Conservation (phyloP, 2,329 filamentous ascomycete species). For the Colletotrichum spaethianum region DNA sequence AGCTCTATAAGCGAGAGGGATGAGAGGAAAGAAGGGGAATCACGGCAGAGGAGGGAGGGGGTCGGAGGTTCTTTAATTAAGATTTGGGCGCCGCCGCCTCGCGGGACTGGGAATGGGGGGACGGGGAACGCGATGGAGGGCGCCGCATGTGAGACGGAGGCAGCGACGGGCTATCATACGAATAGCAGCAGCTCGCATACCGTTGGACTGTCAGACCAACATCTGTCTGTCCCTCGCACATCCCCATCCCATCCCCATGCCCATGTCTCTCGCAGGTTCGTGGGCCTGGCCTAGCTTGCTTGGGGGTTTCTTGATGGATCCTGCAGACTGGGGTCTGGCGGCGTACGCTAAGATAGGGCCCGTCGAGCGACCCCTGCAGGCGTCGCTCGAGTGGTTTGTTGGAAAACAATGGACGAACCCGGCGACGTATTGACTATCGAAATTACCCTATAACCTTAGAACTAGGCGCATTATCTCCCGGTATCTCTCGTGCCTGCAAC, state of each 20-base stretch:
- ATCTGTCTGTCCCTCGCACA: slow-evolving; percentile 11
- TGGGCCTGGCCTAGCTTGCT: slow-evolving; percentile 27
- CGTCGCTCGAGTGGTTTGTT: slow-evolving; percentile 18
- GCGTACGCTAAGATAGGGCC: slow-evolving; percentile 31
- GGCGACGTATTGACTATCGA: not conserved
- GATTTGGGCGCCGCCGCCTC: slow-evolving; percentile 23
- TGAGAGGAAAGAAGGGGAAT: slow-evolving; percentile 5
- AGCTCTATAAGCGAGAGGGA: slow-evolving; percentile 33
- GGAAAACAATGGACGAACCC: not conserved
- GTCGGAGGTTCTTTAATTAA: slow-evolving; percentile 36
- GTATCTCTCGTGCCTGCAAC: slow-evolving; percentile 15
- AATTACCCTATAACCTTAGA: not conserved
- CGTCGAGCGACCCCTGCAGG: slow-evolving; percentile 27
- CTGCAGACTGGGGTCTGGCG: slow-evolving; percentile 20
- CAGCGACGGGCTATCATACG: not conserved
- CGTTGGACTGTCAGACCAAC: slow-evolving; percentile 14
- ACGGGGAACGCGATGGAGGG: slow-evolving; percentile 16
- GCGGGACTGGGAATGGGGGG: slow-evolving; percentile 1
- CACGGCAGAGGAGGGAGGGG: not conserved
- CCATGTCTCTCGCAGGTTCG: slow-evolving; percentile 24
- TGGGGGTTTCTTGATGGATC: slow-evolving; percentile 17
- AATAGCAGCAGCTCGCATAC: slow-evolving; percentile 9
- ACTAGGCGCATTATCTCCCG: slow-evolving; percentile 5
- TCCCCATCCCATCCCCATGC: not conserved
- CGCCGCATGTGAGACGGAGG: slow-evolving; percentile 31